phyloP scores from a whole-genome alignment of 2,329 filamentous ascomycete genomes.

The Neopestalotiopsis rosae region DNA sequence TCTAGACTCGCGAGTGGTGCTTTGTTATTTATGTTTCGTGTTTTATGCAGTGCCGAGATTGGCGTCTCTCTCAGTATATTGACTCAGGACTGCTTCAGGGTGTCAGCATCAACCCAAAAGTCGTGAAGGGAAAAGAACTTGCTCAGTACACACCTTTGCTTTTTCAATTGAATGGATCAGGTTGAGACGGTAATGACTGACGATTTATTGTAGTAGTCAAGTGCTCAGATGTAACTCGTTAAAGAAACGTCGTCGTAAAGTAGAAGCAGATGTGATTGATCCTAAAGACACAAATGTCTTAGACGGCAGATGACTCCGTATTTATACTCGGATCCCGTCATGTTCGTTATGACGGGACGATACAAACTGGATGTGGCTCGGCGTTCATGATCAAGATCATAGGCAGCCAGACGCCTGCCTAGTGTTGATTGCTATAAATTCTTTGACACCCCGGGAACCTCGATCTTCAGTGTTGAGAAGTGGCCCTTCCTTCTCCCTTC shows the following conservation, averaged over 20 bases:
- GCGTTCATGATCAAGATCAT: not conserved
- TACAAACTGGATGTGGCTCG: not conserved
- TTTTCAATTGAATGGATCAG: too few species aligned
- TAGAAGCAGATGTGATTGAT: not conserved
- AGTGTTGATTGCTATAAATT: not conserved
- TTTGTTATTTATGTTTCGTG: not conserved
- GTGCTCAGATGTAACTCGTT: too few species aligned
- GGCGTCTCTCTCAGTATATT: not conserved
- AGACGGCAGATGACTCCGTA: not conserved
- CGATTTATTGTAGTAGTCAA: too few species aligned
- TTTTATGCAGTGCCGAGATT: not conserved
- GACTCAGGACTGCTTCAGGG: too few species aligned
- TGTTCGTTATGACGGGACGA: not conserved
- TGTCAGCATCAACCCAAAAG: too few species aligned
- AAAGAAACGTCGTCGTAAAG: not conserved
- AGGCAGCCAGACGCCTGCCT: not conserved
- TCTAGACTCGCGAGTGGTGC: not conserved
- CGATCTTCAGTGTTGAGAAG: not conserved
- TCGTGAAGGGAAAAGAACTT: not conserved
- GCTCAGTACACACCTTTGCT: not conserved
- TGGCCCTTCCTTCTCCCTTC: not conserved
- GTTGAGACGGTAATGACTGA: too few species aligned
- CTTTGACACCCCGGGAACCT: not conserved
- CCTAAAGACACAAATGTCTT: not conserved
- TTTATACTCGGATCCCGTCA: not conserved